Evolutionary conservation across 2,329 filamentous ascomycete species (phyloP), one percentile per base, ranked within the genome.

Genomic region (Chaetomiaceae sp.): DNA sequence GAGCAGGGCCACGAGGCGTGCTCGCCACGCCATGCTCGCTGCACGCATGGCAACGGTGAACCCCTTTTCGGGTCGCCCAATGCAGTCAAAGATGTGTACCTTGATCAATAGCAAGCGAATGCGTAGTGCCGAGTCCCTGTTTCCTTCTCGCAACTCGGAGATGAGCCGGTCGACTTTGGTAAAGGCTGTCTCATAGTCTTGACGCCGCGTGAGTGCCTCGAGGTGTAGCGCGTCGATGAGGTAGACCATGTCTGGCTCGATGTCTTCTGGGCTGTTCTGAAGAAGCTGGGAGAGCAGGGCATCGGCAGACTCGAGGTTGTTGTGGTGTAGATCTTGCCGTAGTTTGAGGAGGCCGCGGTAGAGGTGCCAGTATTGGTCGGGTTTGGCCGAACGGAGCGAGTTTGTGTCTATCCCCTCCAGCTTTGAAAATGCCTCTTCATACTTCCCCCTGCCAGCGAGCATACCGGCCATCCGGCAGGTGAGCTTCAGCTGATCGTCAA

Each of bases 401-500:
- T 62, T 64, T 7, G 48, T 23, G 40, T 60, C 54, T 3, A 64
- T 67, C 23, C 19, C 16, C 47, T 84, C 77, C 40, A 92, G 70
- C 21, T 74, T 73, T 12, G 72, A 68, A 46, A 85, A 73, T 0
- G 86, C 89, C 44, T 86, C 78, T 19, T 83, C 78, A 62, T 90
- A 95, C 27, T 75, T 77, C 1, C 92, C 91, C 41, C 73, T 76
- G 50, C 83, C 79, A 8, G 81, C 77, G 5, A 86, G 72, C 68
- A 83, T 73, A 53, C 85, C 80, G 2, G 89, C 85, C 50, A 84
- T 77, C 4, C 86, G 81, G 59, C 87, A 89, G 0, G 77, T 83
- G 30, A 88, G 79, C 59, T 86, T 88, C 27, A 96, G 75, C 44
- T 83, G 78, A 59, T 97, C 92, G 56, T 95, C 89, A 38, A 91